A percentile compares a stretch with the other conserved stretches of the same genome.
phyloP scores from a whole-genome alignment of 2,329 filamentous ascomycete species.

The Pseudogymnoascus sp. region DNA sequence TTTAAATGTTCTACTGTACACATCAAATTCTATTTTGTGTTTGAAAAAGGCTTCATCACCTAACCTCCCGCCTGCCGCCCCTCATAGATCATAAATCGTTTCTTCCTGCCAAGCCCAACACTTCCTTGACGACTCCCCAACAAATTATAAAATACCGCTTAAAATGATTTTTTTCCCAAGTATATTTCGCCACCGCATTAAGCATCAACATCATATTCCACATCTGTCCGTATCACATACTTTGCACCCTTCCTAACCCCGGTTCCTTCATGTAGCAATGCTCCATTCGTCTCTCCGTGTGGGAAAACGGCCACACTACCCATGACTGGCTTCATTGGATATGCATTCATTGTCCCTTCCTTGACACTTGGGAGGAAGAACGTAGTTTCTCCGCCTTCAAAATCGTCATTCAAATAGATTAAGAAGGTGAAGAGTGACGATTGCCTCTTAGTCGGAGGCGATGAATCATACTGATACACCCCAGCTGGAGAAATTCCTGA shows the following conservation, averaged over 20 bases:
- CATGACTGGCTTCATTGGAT: conserved; percentile 60
- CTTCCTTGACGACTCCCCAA: not conserved
- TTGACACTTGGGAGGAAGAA: conserved; percentile 58
- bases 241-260: conserved; percentile 58
- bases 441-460: conserved; percentile 50
- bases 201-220: conserved; percentile 54
- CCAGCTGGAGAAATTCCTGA: conserved; percentile 48
- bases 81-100: not conserved
- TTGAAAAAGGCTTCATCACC: not conserved
- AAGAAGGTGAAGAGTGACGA: conserved; percentile 63
- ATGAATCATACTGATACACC: conserved; percentile 57
- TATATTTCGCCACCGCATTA: not conserved
- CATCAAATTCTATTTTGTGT: not conserved
- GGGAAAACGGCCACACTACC: conserved; percentile 62
- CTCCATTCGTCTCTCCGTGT: conserved; percentile 58
- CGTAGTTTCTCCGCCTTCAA: conserved; percentile 62
- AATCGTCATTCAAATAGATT: conserved; percentile 64
- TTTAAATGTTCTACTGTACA: not conserved
- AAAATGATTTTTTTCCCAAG: not conserved
- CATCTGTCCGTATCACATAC: conserved; percentile 64
- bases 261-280: conserved; percentile 61
- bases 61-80: no score
- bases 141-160: not conserved
- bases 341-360: conserved; percentile 61
- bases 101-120: not conserved